Evolutionary conservation across 2,329 filamentous ascomycete genomes (phyloP).

Genomic region (Aspergillus sp.): DNA sequence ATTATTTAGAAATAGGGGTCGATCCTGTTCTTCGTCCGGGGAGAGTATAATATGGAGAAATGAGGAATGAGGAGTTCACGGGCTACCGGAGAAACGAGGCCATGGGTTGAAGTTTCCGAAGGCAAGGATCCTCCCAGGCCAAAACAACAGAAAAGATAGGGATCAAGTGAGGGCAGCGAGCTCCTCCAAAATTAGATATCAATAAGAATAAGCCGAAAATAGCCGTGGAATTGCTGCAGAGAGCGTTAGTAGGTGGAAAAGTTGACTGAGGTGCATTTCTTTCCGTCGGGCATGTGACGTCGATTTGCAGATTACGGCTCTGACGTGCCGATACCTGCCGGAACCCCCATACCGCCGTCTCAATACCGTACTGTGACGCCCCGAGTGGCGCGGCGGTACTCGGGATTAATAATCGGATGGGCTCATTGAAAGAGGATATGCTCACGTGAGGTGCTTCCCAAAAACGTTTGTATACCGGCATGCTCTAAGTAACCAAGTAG

Average conservation of each 20-base stretch:
- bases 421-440: no score
- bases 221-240: background rate
- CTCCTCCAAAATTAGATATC: background rate
- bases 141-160: background rate
- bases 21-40: constrained; percentile 4
- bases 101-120: constrained; percentile 10
- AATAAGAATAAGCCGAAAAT: background rate
- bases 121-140: background rate
- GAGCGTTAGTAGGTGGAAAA: background rate
- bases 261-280: constrained; percentile 2
- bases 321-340: constrained; percentile 30
- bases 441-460: no score
- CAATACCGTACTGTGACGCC: constrained; percentile 16
- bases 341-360: constrained; percentile 5
- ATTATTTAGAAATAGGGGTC: background rate
- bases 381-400: constrained; percentile 12
- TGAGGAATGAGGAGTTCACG: constrained; percentile 16
- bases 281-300: constrained; percentile 10
- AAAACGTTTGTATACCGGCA: no score
- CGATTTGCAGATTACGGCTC: constrained; percentile 14
- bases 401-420: background rate
- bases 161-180: background rate
- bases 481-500: no score
- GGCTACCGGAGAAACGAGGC: constrained; percentile 23
- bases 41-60: constrained; percentile 3